These are phyloP conservation scores for Ustilago hordei DNA, from an alignment of 1,284 basidiomycete species.

Conservation along the genomic window DNA sequence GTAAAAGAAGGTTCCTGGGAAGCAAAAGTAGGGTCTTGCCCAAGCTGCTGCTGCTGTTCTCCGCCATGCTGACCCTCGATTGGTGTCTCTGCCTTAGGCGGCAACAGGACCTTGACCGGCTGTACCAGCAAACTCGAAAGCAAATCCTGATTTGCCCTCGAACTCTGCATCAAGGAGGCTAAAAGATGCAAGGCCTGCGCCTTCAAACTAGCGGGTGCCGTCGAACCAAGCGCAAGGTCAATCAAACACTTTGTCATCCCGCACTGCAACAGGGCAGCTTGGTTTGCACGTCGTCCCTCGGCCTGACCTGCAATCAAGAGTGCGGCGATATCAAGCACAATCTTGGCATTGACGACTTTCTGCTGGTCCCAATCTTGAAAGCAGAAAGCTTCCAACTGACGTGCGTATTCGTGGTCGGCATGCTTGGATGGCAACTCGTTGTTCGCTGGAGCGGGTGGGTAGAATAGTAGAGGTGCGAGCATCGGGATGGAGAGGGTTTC, in stretches of 20 bases:
- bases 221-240: slow-evolving; percentile 89
- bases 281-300: slow-evolving; percentile 73
- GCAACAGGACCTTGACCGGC: slow-evolving; percentile 46
- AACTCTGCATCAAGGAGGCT: slow-evolving; percentile 57
- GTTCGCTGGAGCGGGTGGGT: slow-evolving; percentile 74
- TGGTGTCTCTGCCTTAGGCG: slow-evolving; percentile 12
- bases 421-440: slow-evolving; percentile 72
- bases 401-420: slow-evolving; percentile 70
- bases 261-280: slow-evolving; percentile 72
- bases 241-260: slow-evolving; percentile 84
- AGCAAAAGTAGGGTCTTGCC: slow-evolving; percentile 16
- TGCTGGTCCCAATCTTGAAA: slow-evolving; percentile 96
- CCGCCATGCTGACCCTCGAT: neutral
- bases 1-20: slow-evolving; percentile 26
- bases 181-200: slow-evolving; percentile 78
- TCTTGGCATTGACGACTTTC: slow-evolving; percentile 81
- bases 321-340: slow-evolving; percentile 83
- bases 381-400: slow-evolving; percentile 85
- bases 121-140: slow-evolving; percentile 64
- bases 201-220: slow-evolving; percentile 88
- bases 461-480: slow-evolving; percentile 85
- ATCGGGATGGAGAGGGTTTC: slow-evolving; percentile 86
- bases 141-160: slow-evolving; percentile 72
- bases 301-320: slow-evolving; percentile 72
- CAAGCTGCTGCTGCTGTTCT: slow-evolving; percentile 7